Evolutionary conservation across 2,329 filamentous ascomycete species (phyloP), one percentile per base, ranked within the genome.

Genomic region (Fusarium sublunatum): DNA sequence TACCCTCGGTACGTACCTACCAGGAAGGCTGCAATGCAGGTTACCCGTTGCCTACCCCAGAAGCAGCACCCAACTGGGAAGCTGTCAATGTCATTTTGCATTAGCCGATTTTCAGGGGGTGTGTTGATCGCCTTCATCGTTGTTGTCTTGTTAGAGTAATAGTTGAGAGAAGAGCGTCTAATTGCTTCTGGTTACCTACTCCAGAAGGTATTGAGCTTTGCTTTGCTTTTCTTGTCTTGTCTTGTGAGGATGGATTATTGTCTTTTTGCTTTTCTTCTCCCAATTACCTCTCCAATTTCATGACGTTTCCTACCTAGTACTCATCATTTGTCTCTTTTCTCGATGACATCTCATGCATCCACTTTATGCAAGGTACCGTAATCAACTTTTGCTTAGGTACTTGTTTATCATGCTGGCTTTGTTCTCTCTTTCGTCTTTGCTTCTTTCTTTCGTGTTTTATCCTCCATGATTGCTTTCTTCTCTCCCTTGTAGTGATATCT

Each of bases 1-100:
- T 41, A 58, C 25, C 6, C 24, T 1, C 5, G 41, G 42, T 61
- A 62, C 58, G 58, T 62, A 62, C 58, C 13, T 19, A 19, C 19
- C 19, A 19, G 24, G 40, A 61, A 61, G 49, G 36, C 28, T 44
- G 34, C 39, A 55, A 44, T 11, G 24, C 26, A n/a, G 11, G 9
- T 10, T 31, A 31, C 19, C 40, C 22, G 38, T 40, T 13, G 26
- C 43, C 49, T 52, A 61, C 56, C 58, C 58, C 60, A 63, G 60
- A 40, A 38, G 25, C 32, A 36, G 31, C 19, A 15, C 45, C 28
- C 32, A 34, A 50, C 51, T 31, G 57, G 59, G 60, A 62, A 69
- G 65, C 66, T 69, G 65, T 69, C 66, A 69, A 54, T 55, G 63
- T 58, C 66, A 69, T 69, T 60, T 62, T 67, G 65, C 66, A 69